Evolutionary conservation across 2,329 filamentous ascomycete genomes (phyloP), one percentile per base, ranked within the genome.

Genomic region (Phyllosticta citribraziliensis): DNA sequence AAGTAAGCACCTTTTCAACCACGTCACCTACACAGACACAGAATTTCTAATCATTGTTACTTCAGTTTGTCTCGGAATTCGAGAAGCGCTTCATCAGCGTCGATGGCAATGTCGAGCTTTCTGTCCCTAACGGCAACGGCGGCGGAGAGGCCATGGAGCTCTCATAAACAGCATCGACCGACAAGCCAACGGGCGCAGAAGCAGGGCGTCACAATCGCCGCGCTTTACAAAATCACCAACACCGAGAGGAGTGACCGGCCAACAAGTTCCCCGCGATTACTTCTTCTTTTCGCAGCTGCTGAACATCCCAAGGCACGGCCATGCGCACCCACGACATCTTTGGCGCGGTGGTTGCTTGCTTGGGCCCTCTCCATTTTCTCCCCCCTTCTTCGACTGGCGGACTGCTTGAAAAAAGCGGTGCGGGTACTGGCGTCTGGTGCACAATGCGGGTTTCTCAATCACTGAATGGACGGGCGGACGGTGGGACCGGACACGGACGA

Each of bases 81-180:
- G 94, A 97, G 79, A 93, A 92, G 79, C 84, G 92, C 51, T 85
- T 99, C 65, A 97, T 99, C 73, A 90, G 91, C 64, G 87, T 96
- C 64, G 85, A 88, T 64, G 94, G 94, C 25, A 80, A 78, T 24
- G 93, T 96, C 27, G 88, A 86, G 64, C 85, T 97, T 69, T 72
- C 75, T 3, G 70, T 73, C 60, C 70, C 74, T 3, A 81, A 83
- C 68, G 86, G 82, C 47, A 63, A 63, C 30, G 59, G 59, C 11
- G 71, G 70, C 33, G 65, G 62, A 25, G 87, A 89, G 73, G 83
- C 82, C 1, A 89, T 89, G 87, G 87, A 89, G 66, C 78, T 86
- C 55, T 86, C 84, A 61, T 86, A 76, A 66, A 57, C 40, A 20
- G 12, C 4, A 12, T 30, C 27, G 27, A 30, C 6, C 27, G 27